Evolutionary conservation across 371 early-diverging fungal genomes (phyloP).

Genomic region (Actinomortierella ambigua): DNA sequence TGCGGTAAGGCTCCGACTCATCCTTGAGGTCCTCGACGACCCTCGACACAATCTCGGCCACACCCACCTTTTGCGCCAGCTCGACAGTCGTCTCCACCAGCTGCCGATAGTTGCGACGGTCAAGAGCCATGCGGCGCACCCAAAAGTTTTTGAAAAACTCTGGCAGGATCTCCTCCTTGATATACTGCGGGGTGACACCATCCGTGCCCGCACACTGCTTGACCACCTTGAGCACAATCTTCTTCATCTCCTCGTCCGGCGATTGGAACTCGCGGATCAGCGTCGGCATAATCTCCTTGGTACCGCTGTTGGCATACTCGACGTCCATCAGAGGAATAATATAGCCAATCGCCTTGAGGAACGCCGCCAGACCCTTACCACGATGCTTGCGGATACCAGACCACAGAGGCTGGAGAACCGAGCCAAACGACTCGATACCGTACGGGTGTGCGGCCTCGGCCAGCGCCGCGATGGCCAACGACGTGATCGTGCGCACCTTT

Average conservation of each 20-base stretch:
- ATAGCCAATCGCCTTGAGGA: constrained; percentile 96
- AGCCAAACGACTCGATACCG: constrained; percentile 97
- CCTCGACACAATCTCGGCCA: constrained; percentile 83
- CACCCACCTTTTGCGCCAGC: constrained; percentile 92
- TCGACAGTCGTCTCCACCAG: constrained; percentile 96
- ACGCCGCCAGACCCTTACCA: constrained; percentile 96
- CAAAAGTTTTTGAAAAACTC: constrained; percentile 97
- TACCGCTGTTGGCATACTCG: constrained; percentile 93
- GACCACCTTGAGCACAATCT: constrained; percentile 96
- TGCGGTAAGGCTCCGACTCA: constrained; percentile 92
- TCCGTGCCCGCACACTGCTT: constrained; percentile 96
- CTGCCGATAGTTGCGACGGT: constrained; percentile 89
- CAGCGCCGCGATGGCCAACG: constrained; percentile 92
- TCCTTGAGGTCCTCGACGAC: constrained; percentile 94
- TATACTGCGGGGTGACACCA: constrained; percentile 86
- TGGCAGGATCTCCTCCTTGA: constrained; percentile 88
- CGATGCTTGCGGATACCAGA: constrained; percentile 93
- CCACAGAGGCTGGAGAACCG: constrained; percentile 91
- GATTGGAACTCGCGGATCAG: constrained; percentile 96
- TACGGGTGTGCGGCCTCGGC: constrained; percentile 98
- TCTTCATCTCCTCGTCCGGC: constrained; percentile 98
- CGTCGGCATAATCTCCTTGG: constrained; percentile 90
- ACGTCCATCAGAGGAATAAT: constrained; percentile 97
- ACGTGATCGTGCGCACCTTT: constrained; percentile 95
- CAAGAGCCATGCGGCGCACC: constrained; percentile 97